Base-by-base conservation (phyloP, 1,139 yeast genomes). In the Spathaspora jeffriesii region DNA sequence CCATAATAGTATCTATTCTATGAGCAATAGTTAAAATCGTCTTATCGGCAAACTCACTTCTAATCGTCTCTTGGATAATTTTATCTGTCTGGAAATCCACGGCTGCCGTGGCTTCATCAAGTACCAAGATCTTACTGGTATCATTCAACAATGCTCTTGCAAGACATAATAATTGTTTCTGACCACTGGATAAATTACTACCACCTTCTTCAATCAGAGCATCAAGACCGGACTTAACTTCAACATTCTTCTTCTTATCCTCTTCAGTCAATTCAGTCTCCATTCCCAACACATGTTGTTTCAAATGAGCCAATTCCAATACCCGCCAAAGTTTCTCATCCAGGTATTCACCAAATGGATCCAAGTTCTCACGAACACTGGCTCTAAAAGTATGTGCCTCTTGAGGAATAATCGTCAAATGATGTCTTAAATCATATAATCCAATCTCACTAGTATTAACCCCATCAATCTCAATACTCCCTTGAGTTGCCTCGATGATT, bases 31-130 rank as follows among this genome's bases (percentile, higher is more conserved):
- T 88, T 44, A 88, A 66, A 50, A 88, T 87, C 0, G 96, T 88
- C 58, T 85, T 77, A 52, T 84, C 78, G 42, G 67, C 71, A 62
- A 88, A 87, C 57, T 82, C 83, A 1, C 66, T 60, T 49, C 92
- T 73, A 40, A 88, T 87, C 0, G 96, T 86, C 51, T 83, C 81
- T 65, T 88, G 96, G 45, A 88, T 81, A 48, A 87, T 77, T 54
- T 78, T 78, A 59, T 88, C 96, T 0, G 96, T 88, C 59, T 85
- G 86, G 27, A 85, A 82, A 62, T 88, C 96, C 32, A 88, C 93
- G 3, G 93, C 87, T 0, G 96, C 92, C 0, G 96, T 88, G 1
- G 96, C 96, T 65, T 88, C 96, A 60, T 88, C 96, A 45, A 88
- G 67, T 17, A 88, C 79, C 50, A 88, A 68, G 27, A 88, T 79